These are phyloP conservation scores for Trichoderma erinaceum DNA, from an alignment of 495 filamentous ascomycete species.

Conservation along the genomic window DNA sequence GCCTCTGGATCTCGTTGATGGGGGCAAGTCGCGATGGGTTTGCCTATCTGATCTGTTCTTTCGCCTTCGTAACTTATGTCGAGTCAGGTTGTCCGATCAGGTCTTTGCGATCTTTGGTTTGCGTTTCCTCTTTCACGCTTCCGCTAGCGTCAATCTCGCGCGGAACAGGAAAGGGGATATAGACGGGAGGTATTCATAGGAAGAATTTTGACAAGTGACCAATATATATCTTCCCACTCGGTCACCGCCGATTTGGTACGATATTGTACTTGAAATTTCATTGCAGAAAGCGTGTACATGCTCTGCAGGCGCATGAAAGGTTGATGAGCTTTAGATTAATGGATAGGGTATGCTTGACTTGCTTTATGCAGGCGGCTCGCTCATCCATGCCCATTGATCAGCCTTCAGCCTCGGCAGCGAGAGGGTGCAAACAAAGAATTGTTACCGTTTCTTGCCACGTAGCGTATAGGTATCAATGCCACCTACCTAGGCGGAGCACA, in stretches of 20 bases:
- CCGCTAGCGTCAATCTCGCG: not conserved
- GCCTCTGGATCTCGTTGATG: no score
- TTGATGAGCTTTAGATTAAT: not conserved
- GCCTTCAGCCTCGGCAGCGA: not conserved
- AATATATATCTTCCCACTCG: no score
- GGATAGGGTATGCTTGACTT: not conserved
- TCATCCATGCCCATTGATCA: not conserved
- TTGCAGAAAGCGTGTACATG: not conserved
- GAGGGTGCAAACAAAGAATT: no score
- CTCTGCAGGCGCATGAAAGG: not conserved
- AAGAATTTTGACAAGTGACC: no score
- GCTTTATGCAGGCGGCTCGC: not conserved
- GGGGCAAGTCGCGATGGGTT: no score
- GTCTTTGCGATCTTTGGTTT: not conserved
- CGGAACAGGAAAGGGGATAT: not conserved
- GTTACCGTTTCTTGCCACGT: no score
- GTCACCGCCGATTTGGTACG: no score
- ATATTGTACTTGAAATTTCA: not conserved
- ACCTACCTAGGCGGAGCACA: not conserved
- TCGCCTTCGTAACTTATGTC: no score
- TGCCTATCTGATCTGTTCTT: no score
- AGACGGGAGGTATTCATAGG: not conserved
- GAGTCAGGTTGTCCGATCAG: no score
- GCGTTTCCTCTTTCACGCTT: not conserved
- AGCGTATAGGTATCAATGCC: no score